Conservation (phyloP, 2,329 filamentous ascomycete species). For the Mycosphaerelloides madeirae region DNA sequence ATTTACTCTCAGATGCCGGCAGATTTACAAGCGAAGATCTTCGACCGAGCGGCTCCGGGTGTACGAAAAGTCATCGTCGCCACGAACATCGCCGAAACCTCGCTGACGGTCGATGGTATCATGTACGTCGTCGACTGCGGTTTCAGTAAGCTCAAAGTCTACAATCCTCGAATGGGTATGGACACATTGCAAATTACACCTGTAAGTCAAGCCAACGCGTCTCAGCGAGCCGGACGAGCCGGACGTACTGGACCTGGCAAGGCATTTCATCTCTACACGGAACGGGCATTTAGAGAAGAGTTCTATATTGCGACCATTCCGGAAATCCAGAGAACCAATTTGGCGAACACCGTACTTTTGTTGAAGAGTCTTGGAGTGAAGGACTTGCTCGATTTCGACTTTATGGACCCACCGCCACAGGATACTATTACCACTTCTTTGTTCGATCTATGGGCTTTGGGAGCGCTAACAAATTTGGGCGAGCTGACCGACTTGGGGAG, state of each 20-base stretch:
- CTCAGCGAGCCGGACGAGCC: constrained; percentile 86
- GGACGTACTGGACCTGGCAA: constrained; percentile 94
- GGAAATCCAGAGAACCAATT: constrained; percentile 93
- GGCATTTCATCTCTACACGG: constrained; percentile 88
- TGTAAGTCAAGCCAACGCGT: constrained; percentile 93
- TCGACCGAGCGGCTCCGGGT: constrained; percentile 82
- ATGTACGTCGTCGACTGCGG: constrained; percentile 98
- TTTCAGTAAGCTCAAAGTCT: constrained; percentile 96
- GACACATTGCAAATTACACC: constrained; percentile 97
- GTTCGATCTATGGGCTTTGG: constrained; percentile 95
- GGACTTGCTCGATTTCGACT: constrained; percentile 93
- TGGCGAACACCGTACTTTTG: constrained; percentile 89
- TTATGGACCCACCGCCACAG: constrained; percentile 97
- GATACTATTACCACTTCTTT: constrained; percentile 96
- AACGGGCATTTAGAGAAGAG: constrained; percentile 91
- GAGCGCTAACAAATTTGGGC: constrained; percentile 87
- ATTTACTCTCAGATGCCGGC: constrained; percentile 99
- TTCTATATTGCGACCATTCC: constrained; percentile 96
- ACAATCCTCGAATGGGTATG: constrained; percentile 99
- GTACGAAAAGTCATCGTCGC: constrained; percentile 97
- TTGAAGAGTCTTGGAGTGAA: constrained; percentile 92
- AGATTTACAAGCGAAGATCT: constrained; percentile 95
- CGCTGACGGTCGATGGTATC: constrained; percentile 95
- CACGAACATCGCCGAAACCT: constrained; percentile 97
- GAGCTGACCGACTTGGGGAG: constrained; percentile 81